Evolutionary conservation across 371 early-diverging fungal genomes (phyloP).

Genomic region (Mortierella sp.): DNA sequence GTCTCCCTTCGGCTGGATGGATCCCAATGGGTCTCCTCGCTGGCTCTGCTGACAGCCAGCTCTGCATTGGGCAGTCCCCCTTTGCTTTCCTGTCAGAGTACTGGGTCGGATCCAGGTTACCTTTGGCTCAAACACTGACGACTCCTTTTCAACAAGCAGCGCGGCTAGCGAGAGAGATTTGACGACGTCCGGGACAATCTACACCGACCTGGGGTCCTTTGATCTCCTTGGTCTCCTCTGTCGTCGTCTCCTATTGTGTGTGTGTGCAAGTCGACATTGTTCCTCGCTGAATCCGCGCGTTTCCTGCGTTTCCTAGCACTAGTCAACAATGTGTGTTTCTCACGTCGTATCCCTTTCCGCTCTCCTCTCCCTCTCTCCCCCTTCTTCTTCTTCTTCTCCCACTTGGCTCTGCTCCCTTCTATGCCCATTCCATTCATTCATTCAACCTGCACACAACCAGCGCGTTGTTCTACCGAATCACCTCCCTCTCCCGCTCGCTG

Average conservation of each 20-base stretch:
- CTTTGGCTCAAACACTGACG: conserved; percentile 16
- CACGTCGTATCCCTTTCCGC: not conserved
- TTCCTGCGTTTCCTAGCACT: not conserved
- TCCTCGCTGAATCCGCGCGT: not conserved
- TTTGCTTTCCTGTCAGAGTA: not conserved
- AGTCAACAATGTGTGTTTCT: too few species aligned
- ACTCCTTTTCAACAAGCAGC: conserved; percentile 2
- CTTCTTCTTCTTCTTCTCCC: conserved; percentile 4
- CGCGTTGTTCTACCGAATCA: not conserved
- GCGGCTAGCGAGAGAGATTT: not conserved
- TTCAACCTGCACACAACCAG: too few species aligned
- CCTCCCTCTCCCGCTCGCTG: conserved; percentile 4
- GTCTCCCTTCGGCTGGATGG: not conserved
- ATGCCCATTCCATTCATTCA: too few species aligned
- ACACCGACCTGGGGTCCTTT: conserved; percentile 5
- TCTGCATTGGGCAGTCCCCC: not conserved
- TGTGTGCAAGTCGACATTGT: conserved; percentile 1
- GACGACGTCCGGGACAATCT: not conserved
- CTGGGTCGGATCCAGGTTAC: conserved; percentile 6
- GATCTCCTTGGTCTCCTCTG: not conserved
- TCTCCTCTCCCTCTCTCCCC: conserved; percentile 1
- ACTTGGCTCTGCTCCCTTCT: conserved; percentile 13
- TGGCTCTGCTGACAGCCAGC: conserved; percentile 13
- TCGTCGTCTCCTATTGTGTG: conserved; percentile 14
- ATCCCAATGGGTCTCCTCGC: conserved; percentile 8